Percentiles rank a stretch among this genome's conserved stretches.
Evolutionary conservation across 306 rosid genomes (phyloP).

Genomic region (Fragaria iinumae): DNA sequence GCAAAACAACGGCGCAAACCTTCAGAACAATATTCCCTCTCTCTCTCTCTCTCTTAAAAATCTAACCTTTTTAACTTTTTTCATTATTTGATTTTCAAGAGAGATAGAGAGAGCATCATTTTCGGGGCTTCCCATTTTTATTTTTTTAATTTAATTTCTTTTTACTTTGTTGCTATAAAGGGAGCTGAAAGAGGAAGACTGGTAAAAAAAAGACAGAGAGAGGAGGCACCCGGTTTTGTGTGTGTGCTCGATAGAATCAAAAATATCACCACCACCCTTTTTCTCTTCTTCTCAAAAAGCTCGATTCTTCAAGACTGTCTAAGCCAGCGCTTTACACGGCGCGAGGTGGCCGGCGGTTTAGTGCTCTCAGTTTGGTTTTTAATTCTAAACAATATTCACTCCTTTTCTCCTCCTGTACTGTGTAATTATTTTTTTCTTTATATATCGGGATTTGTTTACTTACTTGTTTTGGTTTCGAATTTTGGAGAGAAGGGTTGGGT

Average conservation of each 20-base stretch:
- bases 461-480: slow-evolving; percentile 25
- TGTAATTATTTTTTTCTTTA: neutral
- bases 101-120: neutral
- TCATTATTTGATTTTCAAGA: neutral
- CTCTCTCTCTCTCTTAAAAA: slow-evolving; percentile 15
- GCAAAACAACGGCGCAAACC: slow-evolving; percentile 71
- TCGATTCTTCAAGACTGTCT: neutral
- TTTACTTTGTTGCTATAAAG: slow-evolving; percentile 13
- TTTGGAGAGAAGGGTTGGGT: slow-evolving; percentile 11
- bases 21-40: slow-evolving; percentile 12
- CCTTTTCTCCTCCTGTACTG: too few relatives aligned
- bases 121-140: neutral
- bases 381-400: too few relatives aligned
- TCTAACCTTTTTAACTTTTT: slow-evolving; percentile 19
- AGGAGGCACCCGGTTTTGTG: slow-evolving; percentile 2
- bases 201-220: slow-evolving; percentile 5
- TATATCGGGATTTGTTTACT: slow-evolving; percentile 26
- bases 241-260: neutral
- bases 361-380: neutral
- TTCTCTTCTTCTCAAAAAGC: neutral
- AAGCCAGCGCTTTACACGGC: slow-evolving; percentile 30
- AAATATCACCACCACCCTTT: slow-evolving; percentile 1
- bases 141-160: neutral
- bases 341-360: slow-evolving; percentile 25
- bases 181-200: neutral